A percentile compares a stretch with the other conserved stretches of the same genome.
phyloP scores from a whole-genome alignment of 2,329 filamentous ascomycete genomes.

The Ceratocystis cacaofunesta region DNA sequence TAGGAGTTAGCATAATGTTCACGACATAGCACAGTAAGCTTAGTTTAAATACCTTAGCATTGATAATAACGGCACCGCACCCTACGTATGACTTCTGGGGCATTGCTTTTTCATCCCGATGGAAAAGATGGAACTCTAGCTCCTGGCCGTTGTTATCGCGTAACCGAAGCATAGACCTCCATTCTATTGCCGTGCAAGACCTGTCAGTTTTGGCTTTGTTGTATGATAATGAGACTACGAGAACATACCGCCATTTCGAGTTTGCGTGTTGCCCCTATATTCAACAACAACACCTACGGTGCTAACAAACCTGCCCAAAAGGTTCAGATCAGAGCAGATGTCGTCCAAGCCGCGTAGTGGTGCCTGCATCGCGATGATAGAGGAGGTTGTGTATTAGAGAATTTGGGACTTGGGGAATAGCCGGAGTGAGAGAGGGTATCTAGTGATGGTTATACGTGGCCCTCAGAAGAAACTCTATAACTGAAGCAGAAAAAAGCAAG shows the following conservation, averaged over 20 bases:
- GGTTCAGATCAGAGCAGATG: neutral
- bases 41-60: neutral
- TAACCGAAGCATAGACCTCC: neutral
- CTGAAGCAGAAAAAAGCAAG: neutral
- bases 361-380: neutral
- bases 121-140: neutral
- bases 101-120: neutral
- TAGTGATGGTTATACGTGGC: neutral
- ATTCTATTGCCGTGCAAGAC: neutral
- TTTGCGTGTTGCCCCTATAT: neutral
- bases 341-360: neutral
- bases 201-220: slow-evolving; percentile 1
- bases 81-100: neutral
- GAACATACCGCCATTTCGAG: neutral
- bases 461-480: neutral
- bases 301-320: neutral
- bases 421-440: neutral
- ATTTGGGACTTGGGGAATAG: neutral
- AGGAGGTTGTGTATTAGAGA: neutral
- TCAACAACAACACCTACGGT: neutral
- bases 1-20: neutral
- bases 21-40: neutral
- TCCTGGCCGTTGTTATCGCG: neutral
- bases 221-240: neutral
- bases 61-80: neutral